These are phyloP conservation scores for Calonectria crousiana DNA, from an alignment of 2,329 filamentous ascomycete species.

Conservation along the genomic window DNA sequence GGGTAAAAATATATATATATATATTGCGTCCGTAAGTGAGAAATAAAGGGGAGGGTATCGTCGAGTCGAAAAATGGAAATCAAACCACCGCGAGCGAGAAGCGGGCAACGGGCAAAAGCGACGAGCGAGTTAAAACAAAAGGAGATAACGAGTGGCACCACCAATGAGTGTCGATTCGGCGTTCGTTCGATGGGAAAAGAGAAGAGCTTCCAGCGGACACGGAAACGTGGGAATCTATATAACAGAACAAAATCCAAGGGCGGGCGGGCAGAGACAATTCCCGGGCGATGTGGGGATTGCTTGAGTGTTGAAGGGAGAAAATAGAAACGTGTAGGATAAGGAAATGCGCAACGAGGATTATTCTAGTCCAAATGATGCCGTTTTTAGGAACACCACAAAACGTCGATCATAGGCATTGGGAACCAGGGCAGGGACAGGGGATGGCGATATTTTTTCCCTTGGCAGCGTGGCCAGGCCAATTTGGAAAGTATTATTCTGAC, in stretches of 20 bases:
- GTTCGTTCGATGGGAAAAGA: slow-evolving; percentile 25
- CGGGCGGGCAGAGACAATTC: slow-evolving; percentile 39
- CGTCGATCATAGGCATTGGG: slow-evolving; percentile 30
- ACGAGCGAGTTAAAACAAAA: slow-evolving; percentile 10
- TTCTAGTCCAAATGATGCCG: slow-evolving; percentile 20
- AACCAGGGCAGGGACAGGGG: slow-evolving; percentile 17
- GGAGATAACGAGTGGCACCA: background rate
- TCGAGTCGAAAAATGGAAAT: slow-evolving; percentile 3
- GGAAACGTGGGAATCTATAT: slow-evolving; percentile 40
- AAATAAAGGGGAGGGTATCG: background rate
- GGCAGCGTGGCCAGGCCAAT: slow-evolving; percentile 1
- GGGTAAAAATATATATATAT: background rate
- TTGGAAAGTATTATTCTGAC: slow-evolving; percentile 18
- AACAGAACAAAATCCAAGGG: slow-evolving; percentile 32
- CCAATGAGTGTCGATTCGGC: slow-evolving; percentile 15
- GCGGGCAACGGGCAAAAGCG: slow-evolving; percentile 3
- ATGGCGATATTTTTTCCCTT: slow-evolving; percentile 25
- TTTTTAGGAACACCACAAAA: slow-evolving; percentile 39
- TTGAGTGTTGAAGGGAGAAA: slow-evolving; percentile 17
- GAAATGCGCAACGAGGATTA: slow-evolving; percentile 10
- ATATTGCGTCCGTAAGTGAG: background rate
- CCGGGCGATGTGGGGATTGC: slow-evolving; percentile 38
- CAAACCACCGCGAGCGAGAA: background rate
- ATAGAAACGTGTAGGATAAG: background rate
- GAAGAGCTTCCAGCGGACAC: slow-evolving; percentile 25